Evolutionary conservation across 1,284 basidiomycete genomes (phyloP).

Genomic region (Melampsora larici-populina): DNA sequence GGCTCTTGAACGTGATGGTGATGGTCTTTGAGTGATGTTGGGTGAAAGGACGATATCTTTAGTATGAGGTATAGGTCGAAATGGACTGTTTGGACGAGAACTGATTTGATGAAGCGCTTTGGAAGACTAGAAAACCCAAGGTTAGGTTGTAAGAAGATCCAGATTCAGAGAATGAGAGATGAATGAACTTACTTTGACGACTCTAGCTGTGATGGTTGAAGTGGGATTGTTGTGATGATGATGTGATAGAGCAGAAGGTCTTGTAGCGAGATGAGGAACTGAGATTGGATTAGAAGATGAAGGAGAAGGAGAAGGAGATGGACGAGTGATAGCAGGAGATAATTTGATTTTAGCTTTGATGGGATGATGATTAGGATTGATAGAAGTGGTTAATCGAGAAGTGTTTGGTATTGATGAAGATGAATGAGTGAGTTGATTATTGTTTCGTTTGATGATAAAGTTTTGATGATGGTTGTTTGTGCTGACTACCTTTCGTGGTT

Average conservation of each 20-base stretch:
- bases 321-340: not conserved
- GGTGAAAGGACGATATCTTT: not conserved
- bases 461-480: not conserved
- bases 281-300: no score
- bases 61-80: not conserved
- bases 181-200: not conserved
- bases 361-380: not conserved
- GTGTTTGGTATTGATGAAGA: not conserved
- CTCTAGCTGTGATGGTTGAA: not conserved
- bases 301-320: no score
- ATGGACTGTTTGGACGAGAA: not conserved
- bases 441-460: not conserved
- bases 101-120: not conserved
- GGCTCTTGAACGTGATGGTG: not conserved
- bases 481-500: not conserved
- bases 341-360: not conserved
- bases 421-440: not conserved
- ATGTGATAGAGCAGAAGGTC: no score
- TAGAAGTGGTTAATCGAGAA: not conserved
- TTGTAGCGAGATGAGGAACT: no score
- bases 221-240: not conserved
- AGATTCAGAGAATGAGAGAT: not conserved
- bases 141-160: not conserved
- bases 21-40: not conserved
- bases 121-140: not conserved